Conservation (phyloP, 2,329 filamentous ascomycete species). For the Alternaria sp. region DNA sequence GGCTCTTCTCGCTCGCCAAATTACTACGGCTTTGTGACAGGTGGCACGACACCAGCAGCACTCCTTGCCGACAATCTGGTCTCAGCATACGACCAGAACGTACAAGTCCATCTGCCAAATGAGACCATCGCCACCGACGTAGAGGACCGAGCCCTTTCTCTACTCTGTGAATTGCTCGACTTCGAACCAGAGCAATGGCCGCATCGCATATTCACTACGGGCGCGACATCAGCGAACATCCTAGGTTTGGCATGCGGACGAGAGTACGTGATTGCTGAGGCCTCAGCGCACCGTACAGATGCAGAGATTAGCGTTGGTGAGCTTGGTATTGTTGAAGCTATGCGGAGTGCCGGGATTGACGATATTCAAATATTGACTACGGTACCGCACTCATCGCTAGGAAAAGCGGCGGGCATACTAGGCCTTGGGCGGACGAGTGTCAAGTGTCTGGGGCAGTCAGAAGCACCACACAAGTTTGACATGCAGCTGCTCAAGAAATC, state of each 20-base stretch:
- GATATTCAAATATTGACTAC: conserved; percentile 82
- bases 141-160: conserved; percentile 74
- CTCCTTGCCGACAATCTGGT: conserved; percentile 86
- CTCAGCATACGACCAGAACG: conserved; percentile 81
- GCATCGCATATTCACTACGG: conserved; percentile 83
- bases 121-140: conserved; percentile 80
- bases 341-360: conserved; percentile 67
- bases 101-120: conserved; percentile 78
- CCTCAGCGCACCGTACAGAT: conserved; percentile 49
- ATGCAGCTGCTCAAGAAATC: conserved; percentile 69
- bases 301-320: conserved; percentile 65
- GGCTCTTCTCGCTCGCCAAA: conserved; percentile 62
- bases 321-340: conserved; percentile 73
- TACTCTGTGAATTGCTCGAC: conserved; percentile 73
- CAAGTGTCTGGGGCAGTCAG: conserved; percentile 63
- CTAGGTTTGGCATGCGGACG: conserved; percentile 74
- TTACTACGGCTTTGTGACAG: conserved; percentile 88
- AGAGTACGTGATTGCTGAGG: conserved; percentile 67
- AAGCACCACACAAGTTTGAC: conserved; percentile 74
- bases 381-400: conserved; percentile 81
- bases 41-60: conserved; percentile 79
- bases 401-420: conserved; percentile 82
- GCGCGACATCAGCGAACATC: conserved; percentile 71
- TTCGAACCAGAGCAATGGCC: conserved; percentile 67
- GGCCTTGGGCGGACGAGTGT: conserved; percentile 78